phyloP scores from a whole-genome alignment of 352 stramenopile genomes.

The Phytopythium cucurbitacearum region DNA sequence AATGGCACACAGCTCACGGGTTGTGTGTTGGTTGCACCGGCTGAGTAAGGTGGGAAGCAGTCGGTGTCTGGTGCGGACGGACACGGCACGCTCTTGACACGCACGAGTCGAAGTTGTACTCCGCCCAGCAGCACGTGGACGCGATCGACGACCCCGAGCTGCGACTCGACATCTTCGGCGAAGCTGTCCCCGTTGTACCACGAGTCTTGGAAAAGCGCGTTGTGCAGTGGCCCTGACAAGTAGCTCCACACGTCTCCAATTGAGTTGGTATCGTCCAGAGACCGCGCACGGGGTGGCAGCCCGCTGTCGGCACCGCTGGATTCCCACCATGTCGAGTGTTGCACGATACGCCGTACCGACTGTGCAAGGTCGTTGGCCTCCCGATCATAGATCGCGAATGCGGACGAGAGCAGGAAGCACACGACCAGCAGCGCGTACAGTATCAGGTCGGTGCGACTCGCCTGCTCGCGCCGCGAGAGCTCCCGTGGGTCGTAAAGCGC shows the following conservation, averaged over 20 bases:
- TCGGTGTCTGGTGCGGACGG: not conserved
- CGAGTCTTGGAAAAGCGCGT: constrained; percentile 36
- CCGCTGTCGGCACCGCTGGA: not conserved
- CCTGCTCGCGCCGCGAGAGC: constrained; percentile 34
- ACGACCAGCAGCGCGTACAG: constrained; percentile 45
- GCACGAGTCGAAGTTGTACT: constrained; percentile 45
- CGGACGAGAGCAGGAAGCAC: constrained; percentile 38
- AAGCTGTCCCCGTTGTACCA: constrained; percentile 65
- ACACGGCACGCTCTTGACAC: constrained; percentile 28
- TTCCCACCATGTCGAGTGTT: constrained; percentile 16
- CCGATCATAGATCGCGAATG: constrained; percentile 37
- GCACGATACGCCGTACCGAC: constrained; percentile 18
- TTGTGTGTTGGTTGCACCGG: constrained; percentile 15
- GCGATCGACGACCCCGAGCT: constrained; percentile 43
- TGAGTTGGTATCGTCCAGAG: constrained; percentile 29
- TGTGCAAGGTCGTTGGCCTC: constrained; percentile 32
- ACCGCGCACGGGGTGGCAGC: constrained; percentile 3
- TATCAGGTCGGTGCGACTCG: constrained; percentile 28
- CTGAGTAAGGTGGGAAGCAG: constrained; percentile 39
- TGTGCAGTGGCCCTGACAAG: constrained; percentile 32
- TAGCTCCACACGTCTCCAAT: constrained; percentile 56
- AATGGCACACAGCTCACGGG: constrained; percentile 10
- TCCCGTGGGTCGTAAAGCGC: constrained; percentile 54
- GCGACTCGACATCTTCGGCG: constrained; percentile 34
- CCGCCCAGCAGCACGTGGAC: constrained; percentile 55